phyloP scores from a whole-genome alignment of 345 rosid genomes.

The Gynandropsis gynandra region DNA sequence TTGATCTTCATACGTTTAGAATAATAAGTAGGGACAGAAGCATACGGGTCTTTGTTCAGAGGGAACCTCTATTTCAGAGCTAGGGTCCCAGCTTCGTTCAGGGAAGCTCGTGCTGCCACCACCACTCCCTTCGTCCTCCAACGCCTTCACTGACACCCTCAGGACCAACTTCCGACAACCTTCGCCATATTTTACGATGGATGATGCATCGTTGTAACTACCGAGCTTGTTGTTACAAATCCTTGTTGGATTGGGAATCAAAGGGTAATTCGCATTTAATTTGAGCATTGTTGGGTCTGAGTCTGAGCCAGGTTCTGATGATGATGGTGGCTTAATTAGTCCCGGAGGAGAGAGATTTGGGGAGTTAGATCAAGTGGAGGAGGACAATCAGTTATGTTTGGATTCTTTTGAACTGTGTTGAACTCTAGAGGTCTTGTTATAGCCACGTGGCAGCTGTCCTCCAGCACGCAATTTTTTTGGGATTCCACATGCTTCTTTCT shows the following conservation, averaged over 20 bases:
- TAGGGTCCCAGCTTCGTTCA: conserved; percentile 80
- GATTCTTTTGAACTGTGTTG: conserved; percentile 17
- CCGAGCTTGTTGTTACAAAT: conserved; percentile 43
- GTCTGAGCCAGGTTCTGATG: conserved; percentile 3
- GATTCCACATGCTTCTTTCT: conserved; percentile 36
- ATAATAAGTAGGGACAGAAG: not conserved
- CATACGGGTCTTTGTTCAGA: conserved; percentile 89
- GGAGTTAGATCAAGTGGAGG: conserved; percentile 32
- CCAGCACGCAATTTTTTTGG: conserved; percentile 35
- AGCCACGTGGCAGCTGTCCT: conserved; percentile 26
- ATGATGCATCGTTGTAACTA: conserved; percentile 31
- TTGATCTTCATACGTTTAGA: too few species aligned
- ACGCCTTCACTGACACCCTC: conserved; percentile 39
- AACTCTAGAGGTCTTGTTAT: conserved; percentile 13
- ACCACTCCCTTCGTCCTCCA: conserved; percentile 53
- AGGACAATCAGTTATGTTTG: conserved; percentile 7
- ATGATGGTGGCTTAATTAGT: too few species aligned
- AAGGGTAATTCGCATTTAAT: conserved; percentile 47
- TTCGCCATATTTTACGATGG: conserved; percentile 25
- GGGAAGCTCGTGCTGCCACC: conserved; percentile 47
- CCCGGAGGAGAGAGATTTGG: too few species aligned
- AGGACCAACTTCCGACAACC: conserved; percentile 28
- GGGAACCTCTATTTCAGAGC: conserved; percentile 77
- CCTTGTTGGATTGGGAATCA: conserved; percentile 26
- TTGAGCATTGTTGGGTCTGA: conserved; percentile 42